Conservation (phyloP, 1,139 yeast genomes). For the Suhomyces bolitotheri region DNA sequence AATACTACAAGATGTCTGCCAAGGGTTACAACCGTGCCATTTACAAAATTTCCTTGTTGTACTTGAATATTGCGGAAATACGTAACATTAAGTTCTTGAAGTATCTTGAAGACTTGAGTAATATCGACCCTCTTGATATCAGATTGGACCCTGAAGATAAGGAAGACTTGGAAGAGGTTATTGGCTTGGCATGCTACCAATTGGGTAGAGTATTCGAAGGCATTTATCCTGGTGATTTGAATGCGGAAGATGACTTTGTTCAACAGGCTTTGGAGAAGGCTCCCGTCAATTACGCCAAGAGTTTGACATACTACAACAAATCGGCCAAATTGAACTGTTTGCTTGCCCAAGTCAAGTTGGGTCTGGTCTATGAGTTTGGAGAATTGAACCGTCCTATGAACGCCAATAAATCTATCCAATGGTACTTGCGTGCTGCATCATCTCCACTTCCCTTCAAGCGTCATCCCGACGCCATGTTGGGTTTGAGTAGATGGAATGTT, state of each 20-base stretch:
- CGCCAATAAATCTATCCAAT: slow-evolving; percentile 76
- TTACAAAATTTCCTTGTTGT: slow-evolving; percentile 42
- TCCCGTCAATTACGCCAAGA: slow-evolving; percentile 55
- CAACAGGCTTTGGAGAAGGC: slow-evolving; percentile 36
- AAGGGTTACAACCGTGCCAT: slow-evolving; percentile 49
- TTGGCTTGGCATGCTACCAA: slow-evolving; percentile 49
- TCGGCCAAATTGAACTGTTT: slow-evolving; percentile 79
- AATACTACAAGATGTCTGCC: slow-evolving; percentile 41
- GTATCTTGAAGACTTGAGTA: slow-evolving; percentile 40
- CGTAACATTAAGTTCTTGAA: slow-evolving; percentile 40
- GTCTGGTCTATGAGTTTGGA: slow-evolving; percentile 86
- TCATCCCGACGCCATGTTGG: slow-evolving; percentile 86
- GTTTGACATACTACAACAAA: slow-evolving; percentile 68
- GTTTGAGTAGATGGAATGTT: slow-evolving; percentile 88
- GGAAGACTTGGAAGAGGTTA: slow-evolving; percentile 44
- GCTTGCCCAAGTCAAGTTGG: slow-evolving; percentile 83
- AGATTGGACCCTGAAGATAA: slow-evolving; percentile 40
- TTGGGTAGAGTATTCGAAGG: slow-evolving; percentile 74
- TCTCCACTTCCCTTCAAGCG: slow-evolving; percentile 54
- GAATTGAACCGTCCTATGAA: slow-evolving; percentile 66
- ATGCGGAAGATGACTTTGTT: slow-evolving; percentile 39
- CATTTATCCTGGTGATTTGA: slow-evolving; percentile 51
- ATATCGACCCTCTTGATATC: slow-evolving; percentile 37
- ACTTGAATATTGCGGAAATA: slow-evolving; percentile 36
- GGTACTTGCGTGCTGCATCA: slow-evolving; percentile 83